phyloP scores from a whole-genome alignment of 108 stramenopile species.

The Nitzschia sp. region DNA sequence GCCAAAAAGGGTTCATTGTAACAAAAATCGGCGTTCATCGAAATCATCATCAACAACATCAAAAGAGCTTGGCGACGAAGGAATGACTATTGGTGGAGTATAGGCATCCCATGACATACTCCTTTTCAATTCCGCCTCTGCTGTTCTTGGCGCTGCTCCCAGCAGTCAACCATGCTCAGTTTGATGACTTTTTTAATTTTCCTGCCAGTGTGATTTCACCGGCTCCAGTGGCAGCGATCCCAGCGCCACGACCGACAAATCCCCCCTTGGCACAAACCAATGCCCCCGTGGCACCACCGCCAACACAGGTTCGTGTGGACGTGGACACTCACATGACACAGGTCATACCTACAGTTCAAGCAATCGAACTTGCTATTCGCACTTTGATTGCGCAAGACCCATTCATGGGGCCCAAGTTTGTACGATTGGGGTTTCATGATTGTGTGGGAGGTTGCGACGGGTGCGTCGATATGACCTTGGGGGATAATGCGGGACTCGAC shows the following conservation, averaged over 20 bases:
- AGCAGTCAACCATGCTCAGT: background rate
- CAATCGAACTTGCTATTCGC: background rate
- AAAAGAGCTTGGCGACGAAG: too few species aligned
- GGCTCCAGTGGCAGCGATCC: too few species aligned
- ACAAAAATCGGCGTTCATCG: too few species aligned
- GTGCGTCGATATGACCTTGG: slow-evolving; percentile 47
- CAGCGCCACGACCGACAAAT: background rate
- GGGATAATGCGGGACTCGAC: slow-evolving; percentile 47
- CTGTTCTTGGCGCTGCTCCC: background rate
- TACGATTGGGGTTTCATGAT: slow-evolving; percentile 56
- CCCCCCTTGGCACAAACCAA: background rate
- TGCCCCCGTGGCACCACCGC: background rate
- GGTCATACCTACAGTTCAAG: background rate
- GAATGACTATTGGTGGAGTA: too few species aligned
- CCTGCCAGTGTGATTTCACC: too few species aligned
- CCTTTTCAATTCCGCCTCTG: too few species aligned
- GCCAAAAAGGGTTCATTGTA: too few species aligned
- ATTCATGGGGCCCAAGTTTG: slow-evolving; percentile 30
- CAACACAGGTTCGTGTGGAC: background rate
- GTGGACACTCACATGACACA: background rate
- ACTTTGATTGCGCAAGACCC: background rate
- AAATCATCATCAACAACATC: too few species aligned
- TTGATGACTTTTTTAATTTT: background rate
- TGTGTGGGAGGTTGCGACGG: slow-evolving; percentile 56
- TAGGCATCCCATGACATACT: too few species aligned